Base-by-base conservation (phyloP, 768 basidiomycete genomes). In the Leucocoprinus birnbaumii region DNA sequence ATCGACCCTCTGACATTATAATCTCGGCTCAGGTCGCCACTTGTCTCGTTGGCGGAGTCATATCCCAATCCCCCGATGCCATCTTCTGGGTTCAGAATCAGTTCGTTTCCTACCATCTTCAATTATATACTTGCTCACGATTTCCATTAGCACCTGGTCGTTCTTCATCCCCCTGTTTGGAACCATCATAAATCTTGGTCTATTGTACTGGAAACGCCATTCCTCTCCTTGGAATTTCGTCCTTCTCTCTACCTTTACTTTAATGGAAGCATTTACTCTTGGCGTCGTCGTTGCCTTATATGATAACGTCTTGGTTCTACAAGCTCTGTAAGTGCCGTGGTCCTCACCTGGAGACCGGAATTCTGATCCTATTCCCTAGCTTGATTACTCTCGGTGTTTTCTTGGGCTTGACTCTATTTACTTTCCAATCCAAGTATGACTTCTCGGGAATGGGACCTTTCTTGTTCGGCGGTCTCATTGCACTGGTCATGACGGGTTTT, bases 371-470 rank as follows among this genome's bases (percentile, higher is more conserved):
- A 38, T 3, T 16, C 13, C 26, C 31, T 44, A 87, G 88, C 51
- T 70, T 96, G 50, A 93, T 98, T 63, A 97, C 95, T 0, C 73
- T 91, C 2, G 94, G 94, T 13, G 87, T 98, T 43, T 98, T 99
- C 80, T 70, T 93, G 38, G 97, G 95, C 5, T 72, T 99, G 58
- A 98, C 95, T 0, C 69, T 98, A 50, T 98, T 97, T 76, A 98
- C 97, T 0, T 77, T 97, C 67, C 94, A 96, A 68, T 91, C 90
- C 55, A 96, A 96, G 89, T 97, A 93, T 71, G 95, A 98, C 73
- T 98, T 99, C 72, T 88, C 86, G 11, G 90, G 90, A 51, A 83
- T 97, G 75, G 94, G 86, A 0, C 91, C 95, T 1, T 96, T 88
- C 83, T 78, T 98, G 25, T 95, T 94, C 61, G 91, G 82, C 16